These are phyloP conservation scores for Neofusicoccum cordaticola DNA, from an alignment of 2,329 filamentous ascomycete species.

Conservation along the genomic window DNA sequence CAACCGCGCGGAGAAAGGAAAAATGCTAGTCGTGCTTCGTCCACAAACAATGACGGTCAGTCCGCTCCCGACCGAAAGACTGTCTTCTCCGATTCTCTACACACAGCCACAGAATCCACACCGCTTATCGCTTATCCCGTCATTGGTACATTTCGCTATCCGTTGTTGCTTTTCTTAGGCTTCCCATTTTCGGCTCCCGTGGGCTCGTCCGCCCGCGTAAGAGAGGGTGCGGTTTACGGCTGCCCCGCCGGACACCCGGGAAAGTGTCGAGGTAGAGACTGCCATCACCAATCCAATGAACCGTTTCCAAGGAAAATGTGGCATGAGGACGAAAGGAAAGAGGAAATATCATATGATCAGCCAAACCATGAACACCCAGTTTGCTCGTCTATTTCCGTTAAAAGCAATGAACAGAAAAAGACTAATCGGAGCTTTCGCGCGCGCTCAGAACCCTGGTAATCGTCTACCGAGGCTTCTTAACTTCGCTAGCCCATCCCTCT, in stretches of 20 bases:
- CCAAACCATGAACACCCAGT: conserved; percentile 15
- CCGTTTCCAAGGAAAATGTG: neutral
- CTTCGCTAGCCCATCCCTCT: conserved; percentile 86
- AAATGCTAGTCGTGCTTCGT: too few relatives aligned
- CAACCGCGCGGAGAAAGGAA: too few relatives aligned
- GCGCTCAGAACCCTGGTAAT: neutral
- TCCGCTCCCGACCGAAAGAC: neutral
- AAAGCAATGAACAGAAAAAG: conserved; percentile 8
- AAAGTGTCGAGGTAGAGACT: neutral
- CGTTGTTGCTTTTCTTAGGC: neutral
- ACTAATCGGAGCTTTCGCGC: conserved; percentile 4
- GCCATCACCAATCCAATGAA: conserved; percentile 6
- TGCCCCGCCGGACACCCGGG: neutral
- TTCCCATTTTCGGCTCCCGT: neutral
- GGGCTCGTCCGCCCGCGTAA: neutral
- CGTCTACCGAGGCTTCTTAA: conserved; percentile 56
- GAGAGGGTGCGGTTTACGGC: neutral
- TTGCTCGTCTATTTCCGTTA: conserved; percentile 17
- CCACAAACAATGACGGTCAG: too few relatives aligned
- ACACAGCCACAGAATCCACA: neutral
- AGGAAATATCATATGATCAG: conserved; percentile 16
- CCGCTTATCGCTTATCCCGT: neutral
- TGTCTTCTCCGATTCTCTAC: neutral
- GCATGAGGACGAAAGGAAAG: conserved; percentile 2
- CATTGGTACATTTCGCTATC: neutral